These are phyloP conservation scores for Clohesyomyces aquaticus DNA, from an alignment of 495 filamentous ascomycete genomes.

Conservation along the genomic window DNA sequence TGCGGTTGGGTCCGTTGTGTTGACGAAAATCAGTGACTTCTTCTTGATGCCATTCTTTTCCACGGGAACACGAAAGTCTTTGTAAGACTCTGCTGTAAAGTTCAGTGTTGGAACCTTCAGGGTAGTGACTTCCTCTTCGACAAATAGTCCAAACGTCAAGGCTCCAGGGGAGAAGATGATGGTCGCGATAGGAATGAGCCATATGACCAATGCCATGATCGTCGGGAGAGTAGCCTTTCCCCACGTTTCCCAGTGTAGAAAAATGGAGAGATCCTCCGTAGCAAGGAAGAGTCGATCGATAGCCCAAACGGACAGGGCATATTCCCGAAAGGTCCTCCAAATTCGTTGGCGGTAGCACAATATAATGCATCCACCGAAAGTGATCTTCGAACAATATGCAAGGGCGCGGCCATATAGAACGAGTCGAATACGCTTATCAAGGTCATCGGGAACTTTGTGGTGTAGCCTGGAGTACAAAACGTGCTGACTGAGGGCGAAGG, in stretches of 20 bases:
- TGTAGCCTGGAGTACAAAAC: conserved; percentile 45
- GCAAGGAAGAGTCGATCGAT: conserved; percentile 48
- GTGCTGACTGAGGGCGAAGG: conserved; percentile 47
- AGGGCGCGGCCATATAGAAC: conserved; percentile 47
- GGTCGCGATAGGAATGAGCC: conserved; percentile 50
- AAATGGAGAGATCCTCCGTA: conserved; percentile 48
- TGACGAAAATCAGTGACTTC: conserved; percentile 41
- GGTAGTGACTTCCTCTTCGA: conserved; percentile 22
- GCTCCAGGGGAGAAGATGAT: conserved; percentile 48
- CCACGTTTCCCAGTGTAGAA: conserved; percentile 44
- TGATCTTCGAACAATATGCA: conserved; percentile 49
- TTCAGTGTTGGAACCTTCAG: conserved; percentile 41
- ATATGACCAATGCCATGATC: conserved; percentile 47
- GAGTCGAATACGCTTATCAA: conserved; percentile 43
- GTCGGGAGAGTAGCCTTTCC: conserved; percentile 45
- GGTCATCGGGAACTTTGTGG: conserved; percentile 35
- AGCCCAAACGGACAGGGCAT: conserved; percentile 42
- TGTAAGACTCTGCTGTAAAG: conserved; percentile 35
- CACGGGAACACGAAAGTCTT: conserved; percentile 32
- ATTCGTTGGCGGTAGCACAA: conserved; percentile 48
- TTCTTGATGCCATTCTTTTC: conserved; percentile 38
- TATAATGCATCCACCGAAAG: conserved; percentile 46
- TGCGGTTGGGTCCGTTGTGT: conserved; percentile 42
- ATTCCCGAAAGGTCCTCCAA: conserved; percentile 47
- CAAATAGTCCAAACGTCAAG: conserved; percentile 43